These are phyloP conservation scores for Globisporangium nodosum DNA, from an alignment of 352 stramenopile species.

Conservation along the genomic window DNA sequence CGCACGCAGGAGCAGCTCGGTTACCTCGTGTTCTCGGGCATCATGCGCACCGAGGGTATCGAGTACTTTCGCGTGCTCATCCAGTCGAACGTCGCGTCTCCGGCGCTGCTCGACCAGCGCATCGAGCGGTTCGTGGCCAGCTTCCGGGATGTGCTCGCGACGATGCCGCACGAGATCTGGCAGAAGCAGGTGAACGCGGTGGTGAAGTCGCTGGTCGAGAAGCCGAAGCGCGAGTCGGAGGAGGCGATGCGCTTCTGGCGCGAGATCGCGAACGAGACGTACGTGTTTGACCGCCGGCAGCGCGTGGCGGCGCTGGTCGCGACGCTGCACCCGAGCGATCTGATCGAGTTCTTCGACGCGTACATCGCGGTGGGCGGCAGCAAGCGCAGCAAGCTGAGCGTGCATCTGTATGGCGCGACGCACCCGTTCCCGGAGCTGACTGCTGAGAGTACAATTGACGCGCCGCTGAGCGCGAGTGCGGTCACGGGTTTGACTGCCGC, in stretches of 20 bases:
- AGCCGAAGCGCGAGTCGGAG: conserved; percentile 56
- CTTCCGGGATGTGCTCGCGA: conserved; percentile 27
- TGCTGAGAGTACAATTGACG: neutral
- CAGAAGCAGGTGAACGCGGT: conserved; percentile 61
- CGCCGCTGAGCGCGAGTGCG: neutral
- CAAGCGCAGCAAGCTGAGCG: conserved; percentile 45
- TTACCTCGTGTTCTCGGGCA: conserved; percentile 62
- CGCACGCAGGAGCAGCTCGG: conserved; percentile 66
- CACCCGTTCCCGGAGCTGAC: conserved; percentile 36
- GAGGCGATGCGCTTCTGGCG: conserved; percentile 43
- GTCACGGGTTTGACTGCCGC: conserved; percentile 23
- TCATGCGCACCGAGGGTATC: conserved; percentile 34
- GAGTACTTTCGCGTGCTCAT: conserved; percentile 71
- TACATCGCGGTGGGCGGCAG: conserved; percentile 22
- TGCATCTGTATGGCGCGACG: conserved; percentile 49
- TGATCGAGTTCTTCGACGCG: conserved; percentile 68
- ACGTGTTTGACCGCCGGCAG: conserved; percentile 56
- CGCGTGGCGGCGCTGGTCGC: conserved; percentile 45
- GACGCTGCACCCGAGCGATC: conserved; percentile 34
- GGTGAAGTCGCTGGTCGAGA: conserved; percentile 58
- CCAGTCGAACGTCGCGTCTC: conserved; percentile 66
- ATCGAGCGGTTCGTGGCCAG: conserved; percentile 57
- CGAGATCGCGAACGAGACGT: conserved; percentile 66
- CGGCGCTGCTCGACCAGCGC: conserved; percentile 56
- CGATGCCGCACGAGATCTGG: conserved; percentile 23